Percentiles rank a stretch among this genome's conserved stretches.
phyloP scores from a whole-genome alignment of 2,329 filamentous ascomycete genomes.

The Colletotrichum salicis region DNA sequence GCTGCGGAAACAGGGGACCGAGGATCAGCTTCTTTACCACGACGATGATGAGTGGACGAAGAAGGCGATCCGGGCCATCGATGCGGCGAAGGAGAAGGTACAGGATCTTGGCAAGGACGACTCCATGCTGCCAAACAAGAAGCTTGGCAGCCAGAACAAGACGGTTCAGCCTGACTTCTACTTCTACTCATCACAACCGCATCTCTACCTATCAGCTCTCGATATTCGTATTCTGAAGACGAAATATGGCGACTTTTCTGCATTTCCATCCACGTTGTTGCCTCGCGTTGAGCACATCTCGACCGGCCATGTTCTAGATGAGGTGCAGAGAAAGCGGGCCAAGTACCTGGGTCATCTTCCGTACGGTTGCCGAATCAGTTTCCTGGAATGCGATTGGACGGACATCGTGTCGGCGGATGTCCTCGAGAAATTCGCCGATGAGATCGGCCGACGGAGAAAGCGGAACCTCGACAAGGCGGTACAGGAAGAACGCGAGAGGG shows the following conservation, averaged over 20 bases:
- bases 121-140: constrained; percentile 34
- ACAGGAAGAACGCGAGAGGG: constrained; percentile 85
- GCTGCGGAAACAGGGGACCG: constrained; percentile 79
- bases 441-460: constrained; percentile 81
- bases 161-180: constrained; percentile 68
- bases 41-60: constrained; percentile 94
- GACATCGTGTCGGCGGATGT: constrained; percentile 83
- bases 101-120: constrained; percentile 53
- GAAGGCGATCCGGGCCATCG: constrained; percentile 81
- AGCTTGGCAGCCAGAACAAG: constrained; percentile 23
- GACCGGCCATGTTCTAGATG: constrained; percentile 87
- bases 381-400: constrained; percentile 94
- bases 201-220: constrained; percentile 89
- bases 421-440: constrained; percentile 78
- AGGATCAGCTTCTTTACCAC: constrained; percentile 91
- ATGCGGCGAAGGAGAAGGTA: constrained; percentile 79
- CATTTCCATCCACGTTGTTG: constrained; percentile 86
- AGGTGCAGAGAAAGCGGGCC: constrained; percentile 81
- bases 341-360: constrained; percentile 91
- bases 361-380: constrained; percentile 89
- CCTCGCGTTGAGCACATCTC: constrained; percentile 91
- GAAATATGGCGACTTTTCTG: constrained; percentile 83
- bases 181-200: constrained; percentile 88
- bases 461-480: constrained; percentile 84
- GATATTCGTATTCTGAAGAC: constrained; percentile 94